Evolutionary conservation across 441 rosid genomes (phyloP).

Genomic region (Daphne laureola): DNA sequence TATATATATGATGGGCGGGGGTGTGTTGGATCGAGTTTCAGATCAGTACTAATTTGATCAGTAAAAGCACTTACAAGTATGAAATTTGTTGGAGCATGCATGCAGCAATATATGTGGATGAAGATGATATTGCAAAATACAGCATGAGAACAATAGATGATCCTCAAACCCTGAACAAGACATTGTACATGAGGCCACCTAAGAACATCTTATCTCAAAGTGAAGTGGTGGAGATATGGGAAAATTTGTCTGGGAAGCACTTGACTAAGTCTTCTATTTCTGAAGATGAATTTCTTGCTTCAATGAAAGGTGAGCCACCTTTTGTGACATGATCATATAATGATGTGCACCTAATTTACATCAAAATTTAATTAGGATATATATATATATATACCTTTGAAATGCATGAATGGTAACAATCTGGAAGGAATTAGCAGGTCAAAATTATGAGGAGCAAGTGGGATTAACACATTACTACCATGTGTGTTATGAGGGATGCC

Average conservation of each 20-base stretch:
- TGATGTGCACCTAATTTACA: too few species aligned
- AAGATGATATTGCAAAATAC: conserved; percentile 43
- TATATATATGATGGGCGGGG: background rate
- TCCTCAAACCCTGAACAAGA: conserved; percentile 43
- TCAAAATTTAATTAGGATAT: too few species aligned
- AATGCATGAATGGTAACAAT: too few species aligned
- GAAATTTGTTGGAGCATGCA: conserved; percentile 5
- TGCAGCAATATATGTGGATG: conserved; percentile 42
- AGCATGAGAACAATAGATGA: conserved; percentile 34
- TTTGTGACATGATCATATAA: background rate
- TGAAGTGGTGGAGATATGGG: conserved; percentile 45
- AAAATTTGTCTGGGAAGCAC: conserved; percentile 36
- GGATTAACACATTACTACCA: too few species aligned
- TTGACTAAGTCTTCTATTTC: conserved; percentile 33
- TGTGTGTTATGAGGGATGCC: too few species aligned
- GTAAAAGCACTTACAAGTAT: background rate
- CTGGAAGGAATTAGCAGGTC: too few species aligned
- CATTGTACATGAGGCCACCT: conserved; percentile 33
- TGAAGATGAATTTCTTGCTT: conserved; percentile 27
- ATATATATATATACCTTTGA: too few species aligned
- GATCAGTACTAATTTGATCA: too few species aligned
- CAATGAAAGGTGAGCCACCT: conserved; percentile 26
- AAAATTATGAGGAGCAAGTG: too few species aligned
- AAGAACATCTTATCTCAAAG: conserved; percentile 40
- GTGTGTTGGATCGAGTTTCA: too few species aligned